Conservation (phyloP, 2,329 filamentous ascomycete genomes). For the Coniella lustricola region DNA sequence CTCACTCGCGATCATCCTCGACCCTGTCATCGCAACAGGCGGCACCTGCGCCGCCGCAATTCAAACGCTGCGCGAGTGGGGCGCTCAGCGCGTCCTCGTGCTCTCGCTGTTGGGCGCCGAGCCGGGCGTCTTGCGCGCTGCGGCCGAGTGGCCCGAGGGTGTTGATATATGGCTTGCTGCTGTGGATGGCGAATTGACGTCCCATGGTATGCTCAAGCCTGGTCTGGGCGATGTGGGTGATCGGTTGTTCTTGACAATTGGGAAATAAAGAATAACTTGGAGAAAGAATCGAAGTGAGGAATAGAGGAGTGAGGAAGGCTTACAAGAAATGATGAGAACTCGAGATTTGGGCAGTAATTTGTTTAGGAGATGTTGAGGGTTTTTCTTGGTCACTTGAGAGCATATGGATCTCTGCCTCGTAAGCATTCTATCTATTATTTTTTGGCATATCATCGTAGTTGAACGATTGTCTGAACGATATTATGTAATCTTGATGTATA, state of each 20-base stretch:
- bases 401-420: too few species aligned
- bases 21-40: slow-evolving; percentile 90
- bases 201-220: slow-evolving; percentile 83
- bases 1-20: slow-evolving; percentile 64
- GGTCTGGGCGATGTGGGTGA: slow-evolving; percentile 89
- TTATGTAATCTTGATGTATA: too few species aligned
- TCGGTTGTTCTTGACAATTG: slow-evolving; percentile 79
- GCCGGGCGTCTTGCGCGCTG: slow-evolving; percentile 64
- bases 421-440: too few species aligned
- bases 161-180: slow-evolving; percentile 78
- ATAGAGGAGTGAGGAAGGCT: too few species aligned
- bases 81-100: slow-evolving; percentile 73
- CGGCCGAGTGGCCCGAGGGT: slow-evolving; percentile 68
- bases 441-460: too few species aligned
- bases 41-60: slow-evolving; percentile 86
- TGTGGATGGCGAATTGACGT: slow-evolving; percentile 66
- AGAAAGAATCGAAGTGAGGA: too few species aligned
- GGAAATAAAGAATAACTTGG: too few species aligned
- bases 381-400: too few species aligned
- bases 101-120: slow-evolving; percentile 67
- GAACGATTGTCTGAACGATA: too few species aligned
- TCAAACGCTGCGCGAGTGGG: slow-evolving; percentile 84
- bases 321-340: too few species aligned
- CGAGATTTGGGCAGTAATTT: too few species aligned
- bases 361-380: too few species aligned